These are phyloP conservation scores for Neurospora sp. DNA, from an alignment of 495 filamentous ascomycete species.

Conservation along the genomic window DNA sequence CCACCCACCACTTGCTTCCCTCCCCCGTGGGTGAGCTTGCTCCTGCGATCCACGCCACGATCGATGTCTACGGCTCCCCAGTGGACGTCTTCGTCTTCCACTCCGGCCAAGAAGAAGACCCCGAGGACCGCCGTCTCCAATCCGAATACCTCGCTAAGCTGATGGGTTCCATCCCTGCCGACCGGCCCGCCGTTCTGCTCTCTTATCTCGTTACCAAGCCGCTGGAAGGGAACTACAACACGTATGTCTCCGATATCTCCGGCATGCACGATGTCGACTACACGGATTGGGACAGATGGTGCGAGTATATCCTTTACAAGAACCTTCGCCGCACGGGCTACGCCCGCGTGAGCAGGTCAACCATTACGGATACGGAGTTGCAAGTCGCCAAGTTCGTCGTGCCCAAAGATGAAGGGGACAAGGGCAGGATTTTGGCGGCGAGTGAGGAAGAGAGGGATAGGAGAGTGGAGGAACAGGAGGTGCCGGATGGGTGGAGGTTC, in stretches of 20 bases:
- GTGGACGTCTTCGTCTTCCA: conserved; percentile 98
- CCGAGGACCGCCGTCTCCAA: conserved; percentile 85
- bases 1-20: conserved; percentile 89
- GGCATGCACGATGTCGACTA: conserved; percentile 95
- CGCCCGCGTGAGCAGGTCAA: conserved; percentile 75
- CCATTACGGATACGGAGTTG: conserved; percentile 95
- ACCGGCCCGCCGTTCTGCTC: conserved; percentile 71
- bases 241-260: conserved; percentile 74
- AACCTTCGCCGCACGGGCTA: conserved; percentile 78
- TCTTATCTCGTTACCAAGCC: conserved; percentile 91
- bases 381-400: conserved; percentile 96
- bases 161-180: conserved; percentile 62
- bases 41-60: conserved; percentile 89
- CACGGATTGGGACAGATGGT: conserved; percentile 95
- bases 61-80: conserved; percentile 83
- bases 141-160: conserved; percentile 75
- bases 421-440: conserved; percentile 32
- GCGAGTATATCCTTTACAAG: conserved; percentile 97
- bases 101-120: conserved; percentile 96
- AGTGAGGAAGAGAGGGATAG: conserved; percentile 21
- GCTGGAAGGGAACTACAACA: conserved; percentile 91
- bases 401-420: conserved; percentile 54
- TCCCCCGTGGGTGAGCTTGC: conserved; percentile 91
- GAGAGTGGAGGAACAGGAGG: conserved; percentile 49
- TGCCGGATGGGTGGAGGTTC: conserved; percentile 71